phyloP scores from a whole-genome alignment of 805 yeast species.

The Candida adriatica region DNA sequence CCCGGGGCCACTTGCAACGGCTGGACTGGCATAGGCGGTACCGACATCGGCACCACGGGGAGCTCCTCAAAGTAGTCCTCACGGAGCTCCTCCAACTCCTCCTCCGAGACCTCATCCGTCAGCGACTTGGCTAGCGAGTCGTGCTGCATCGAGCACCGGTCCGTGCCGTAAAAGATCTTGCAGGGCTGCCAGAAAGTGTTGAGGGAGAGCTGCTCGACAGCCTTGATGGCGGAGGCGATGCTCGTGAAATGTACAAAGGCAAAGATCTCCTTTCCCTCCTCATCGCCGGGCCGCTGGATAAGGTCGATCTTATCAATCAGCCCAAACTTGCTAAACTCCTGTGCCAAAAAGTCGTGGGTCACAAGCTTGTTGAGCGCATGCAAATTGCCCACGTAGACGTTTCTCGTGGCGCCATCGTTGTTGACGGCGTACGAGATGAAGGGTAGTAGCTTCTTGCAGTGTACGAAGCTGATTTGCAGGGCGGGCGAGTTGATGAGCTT shows the following conservation, averaged over 20 bases:
- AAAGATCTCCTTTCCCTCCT: constrained; percentile 41
- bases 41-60: constrained; percentile 10
- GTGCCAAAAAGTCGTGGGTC: constrained; percentile 34
- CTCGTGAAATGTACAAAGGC: constrained; percentile 87
- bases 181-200: constrained; percentile 61
- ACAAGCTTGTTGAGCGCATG: constrained; percentile 37
- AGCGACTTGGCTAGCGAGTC: constrained; percentile 10
- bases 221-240: constrained; percentile 76
- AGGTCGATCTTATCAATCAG: constrained; percentile 58
- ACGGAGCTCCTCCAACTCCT: constrained; percentile 7
- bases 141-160: constrained; percentile 59
- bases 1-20: constrained; percentile 29
- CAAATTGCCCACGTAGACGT: constrained; percentile 79
- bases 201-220: constrained; percentile 70
- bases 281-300: constrained; percentile 25
- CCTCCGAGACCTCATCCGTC: constrained; percentile 12
- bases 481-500: constrained; percentile 32
- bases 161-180: constrained; percentile 87
- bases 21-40: too few relatives aligned
- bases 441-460: constrained; percentile 22
- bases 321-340: constrained; percentile 51
- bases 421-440: constrained; percentile 40
- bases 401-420: constrained; percentile 88
- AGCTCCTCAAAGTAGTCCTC: constrained; percentile 6
- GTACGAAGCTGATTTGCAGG: constrained; percentile 29